Base-by-base conservation (phyloP, 176 grass and related monocot genomes). In the Triticum monococcum region DNA sequence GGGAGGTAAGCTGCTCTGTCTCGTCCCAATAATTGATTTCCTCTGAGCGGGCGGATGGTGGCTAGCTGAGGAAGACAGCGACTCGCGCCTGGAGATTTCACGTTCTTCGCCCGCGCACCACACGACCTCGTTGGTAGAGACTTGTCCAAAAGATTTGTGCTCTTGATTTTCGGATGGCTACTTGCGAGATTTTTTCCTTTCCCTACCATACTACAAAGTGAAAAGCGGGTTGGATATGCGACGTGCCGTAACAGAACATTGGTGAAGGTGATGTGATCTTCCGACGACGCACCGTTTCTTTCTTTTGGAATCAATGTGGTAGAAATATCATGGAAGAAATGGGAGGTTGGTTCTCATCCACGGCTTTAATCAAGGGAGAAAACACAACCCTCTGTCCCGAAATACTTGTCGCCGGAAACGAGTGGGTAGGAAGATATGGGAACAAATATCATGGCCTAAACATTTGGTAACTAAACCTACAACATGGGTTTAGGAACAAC, bases 1-100 rank as follows among this genome's bases (percentile, higher is more conserved):
- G 72, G 72, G 54, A 0, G 18, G 30, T 64, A 72, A 84, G 72
- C 31, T 71, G 52, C 18, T 73, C 78, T 50, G 83, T 90, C 79
- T 57, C 50, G n/a, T 54, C 77, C 79, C 64, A 64, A 72, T 57
- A 64, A 79, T 62, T 16, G 38, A 76, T 65, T 72, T 72, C 81
- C 38, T 86, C 79, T 78, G 52, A 5, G 45, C 12, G 9, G 52
- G 38, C 6, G 63, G 78, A 63, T 62, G 77, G 45, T 35, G 30
- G 46, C 2, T 59, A 9, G 18, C 3, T n/a, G 37, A 17, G 36
- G 32, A 62, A 33, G 83, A 89, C 7, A 28, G 88, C 22, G 83
- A 81, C 71, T 4, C 33, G 3, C 30, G 38, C 41, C 48, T 26
- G n/a, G 38, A 62, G 7, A 17, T 52, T 37, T 54, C 36, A 43